phyloP scores from a whole-genome alignment of 257 asterid genomes.

The Lycium barbarum region DNA sequence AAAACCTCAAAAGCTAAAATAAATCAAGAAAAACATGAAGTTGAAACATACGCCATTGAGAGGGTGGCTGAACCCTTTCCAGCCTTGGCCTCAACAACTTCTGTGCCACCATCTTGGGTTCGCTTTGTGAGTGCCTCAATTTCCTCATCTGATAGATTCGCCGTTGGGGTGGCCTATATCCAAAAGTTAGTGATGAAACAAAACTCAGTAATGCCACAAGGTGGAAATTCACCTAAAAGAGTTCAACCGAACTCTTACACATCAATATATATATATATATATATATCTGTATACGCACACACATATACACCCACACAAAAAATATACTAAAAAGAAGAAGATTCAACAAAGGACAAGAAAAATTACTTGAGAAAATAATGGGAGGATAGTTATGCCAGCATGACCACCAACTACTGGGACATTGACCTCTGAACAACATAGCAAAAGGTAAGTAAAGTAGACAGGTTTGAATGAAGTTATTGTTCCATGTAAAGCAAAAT shows the following conservation, averaged over 20 bases:
- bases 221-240: background rate
- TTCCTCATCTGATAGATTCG: constrained; percentile 72
- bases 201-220: background rate
- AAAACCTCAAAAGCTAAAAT: background rate
- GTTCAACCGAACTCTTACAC: too few relatives aligned
- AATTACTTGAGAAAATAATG: constrained; percentile 84
- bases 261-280: too few relatives aligned
- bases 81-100: constrained; percentile 98
- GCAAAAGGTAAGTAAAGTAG: constrained; percentile 19
- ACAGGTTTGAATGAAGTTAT: constrained; percentile 16
- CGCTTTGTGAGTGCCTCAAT: constrained; percentile 81
- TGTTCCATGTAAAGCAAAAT: background rate
- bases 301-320: too few relatives aligned
- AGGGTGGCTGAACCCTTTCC: constrained; percentile 99
- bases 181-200: constrained; percentile 22
- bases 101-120: constrained; percentile 98
- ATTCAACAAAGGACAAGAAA: background rate
- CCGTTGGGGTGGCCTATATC: constrained; percentile 74
- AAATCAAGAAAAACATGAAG: constrained; percentile 10
- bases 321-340: background rate
- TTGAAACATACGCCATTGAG: constrained; percentile 87
- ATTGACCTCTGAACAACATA: constrained; percentile 62
- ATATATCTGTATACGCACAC: background rate
- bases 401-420: constrained; percentile 97
- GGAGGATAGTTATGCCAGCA: constrained; percentile 94